These are phyloP conservation scores for Aureobasidium musti DNA, from an alignment of 2,329 filamentous ascomycete genomes.

Conservation along the genomic window DNA sequence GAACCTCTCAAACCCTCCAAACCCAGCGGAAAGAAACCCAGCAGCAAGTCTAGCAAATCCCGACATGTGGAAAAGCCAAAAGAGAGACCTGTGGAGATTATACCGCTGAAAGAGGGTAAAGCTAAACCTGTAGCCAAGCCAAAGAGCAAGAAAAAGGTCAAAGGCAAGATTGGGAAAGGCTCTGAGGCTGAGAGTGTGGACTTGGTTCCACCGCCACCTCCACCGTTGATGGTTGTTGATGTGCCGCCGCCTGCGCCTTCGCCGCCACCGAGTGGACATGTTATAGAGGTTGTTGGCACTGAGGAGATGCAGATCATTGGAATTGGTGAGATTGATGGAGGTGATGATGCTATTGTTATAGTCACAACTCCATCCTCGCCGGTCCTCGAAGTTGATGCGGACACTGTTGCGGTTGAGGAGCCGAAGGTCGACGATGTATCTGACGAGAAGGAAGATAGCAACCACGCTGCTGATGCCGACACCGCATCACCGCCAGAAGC, in stretches of 20 bases:
- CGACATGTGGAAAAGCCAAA: not conserved
- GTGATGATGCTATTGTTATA: not conserved
- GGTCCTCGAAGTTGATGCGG: not conserved
- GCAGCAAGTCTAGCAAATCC: not conserved
- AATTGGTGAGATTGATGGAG: not conserved
- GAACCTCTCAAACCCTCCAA: not conserved
- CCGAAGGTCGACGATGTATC: not conserved
- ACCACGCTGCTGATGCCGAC: not conserved
- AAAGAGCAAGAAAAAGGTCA: conserved; percentile 4
- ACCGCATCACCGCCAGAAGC: not conserved
- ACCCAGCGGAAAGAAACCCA: not conserved
- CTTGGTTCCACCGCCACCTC: not conserved
- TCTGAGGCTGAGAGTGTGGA: not conserved
- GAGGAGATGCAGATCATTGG: not conserved
- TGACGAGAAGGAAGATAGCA: not conserved
- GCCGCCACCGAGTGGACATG: not conserved
- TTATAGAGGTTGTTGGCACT: not conserved
- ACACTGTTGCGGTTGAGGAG: not conserved
- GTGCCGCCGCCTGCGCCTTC: conserved; percentile 9
- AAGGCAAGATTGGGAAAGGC: not conserved
- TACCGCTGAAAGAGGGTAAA: not conserved
- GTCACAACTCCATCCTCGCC: not conserved
- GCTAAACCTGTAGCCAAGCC: not conserved
- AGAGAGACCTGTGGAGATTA: not conserved
- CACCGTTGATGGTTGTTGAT: not conserved